A percentile compares a stretch with the other conserved stretches of the same genome.
These are phyloP conservation scores for Colletotrichum liriopes DNA, from an alignment of 2,329 filamentous ascomycete genomes.

Conservation along the genomic window DNA sequence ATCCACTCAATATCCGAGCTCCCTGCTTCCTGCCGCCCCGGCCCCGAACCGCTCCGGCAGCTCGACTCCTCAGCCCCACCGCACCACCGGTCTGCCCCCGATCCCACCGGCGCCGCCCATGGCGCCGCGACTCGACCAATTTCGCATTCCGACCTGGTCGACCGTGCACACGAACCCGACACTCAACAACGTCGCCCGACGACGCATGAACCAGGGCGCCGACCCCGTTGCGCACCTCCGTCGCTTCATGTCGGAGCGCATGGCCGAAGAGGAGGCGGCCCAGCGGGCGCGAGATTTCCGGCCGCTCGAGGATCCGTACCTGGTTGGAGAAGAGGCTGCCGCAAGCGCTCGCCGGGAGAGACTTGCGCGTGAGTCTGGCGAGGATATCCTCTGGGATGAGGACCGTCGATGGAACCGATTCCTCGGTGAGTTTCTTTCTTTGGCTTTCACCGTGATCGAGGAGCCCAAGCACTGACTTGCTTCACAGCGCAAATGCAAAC, in stretches of 20 bases:
- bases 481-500: slow-evolving; percentile 66
- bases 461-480: not conserved
- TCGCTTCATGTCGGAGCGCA: slow-evolving; percentile 53
- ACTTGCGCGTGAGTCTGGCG: slow-evolving; percentile 69
- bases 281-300: slow-evolving; percentile 48
- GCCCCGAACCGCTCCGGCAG: slow-evolving; percentile 48
- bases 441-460: not conserved
- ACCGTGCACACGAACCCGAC: slow-evolving; percentile 68
- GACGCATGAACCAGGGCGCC: slow-evolving; percentile 63
- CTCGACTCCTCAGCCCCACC: slow-evolving; percentile 48
- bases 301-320: slow-evolving; percentile 76
- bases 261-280: slow-evolving; percentile 55
- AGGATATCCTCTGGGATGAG: slow-evolving; percentile 70
- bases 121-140: slow-evolving; percentile 62
- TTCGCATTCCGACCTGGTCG: slow-evolving; percentile 74
- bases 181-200: slow-evolving; percentile 75
- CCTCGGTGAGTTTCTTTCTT: slow-evolving; percentile 61
- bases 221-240: slow-evolving; percentile 51
- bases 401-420: slow-evolving; percentile 75
- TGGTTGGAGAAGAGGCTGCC: slow-evolving; percentile 78
- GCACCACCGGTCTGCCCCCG: slow-evolving; percentile 65
- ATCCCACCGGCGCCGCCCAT: slow-evolving; percentile 57
- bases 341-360: slow-evolving; percentile 70
- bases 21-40: slow-evolving; percentile 38
- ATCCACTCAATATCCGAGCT: slow-evolving; percentile 43